These are phyloP conservation scores for Plasmodium relictum DNA, from an alignment of 169 alveolate genomes.

Conservation along the genomic window DNA sequence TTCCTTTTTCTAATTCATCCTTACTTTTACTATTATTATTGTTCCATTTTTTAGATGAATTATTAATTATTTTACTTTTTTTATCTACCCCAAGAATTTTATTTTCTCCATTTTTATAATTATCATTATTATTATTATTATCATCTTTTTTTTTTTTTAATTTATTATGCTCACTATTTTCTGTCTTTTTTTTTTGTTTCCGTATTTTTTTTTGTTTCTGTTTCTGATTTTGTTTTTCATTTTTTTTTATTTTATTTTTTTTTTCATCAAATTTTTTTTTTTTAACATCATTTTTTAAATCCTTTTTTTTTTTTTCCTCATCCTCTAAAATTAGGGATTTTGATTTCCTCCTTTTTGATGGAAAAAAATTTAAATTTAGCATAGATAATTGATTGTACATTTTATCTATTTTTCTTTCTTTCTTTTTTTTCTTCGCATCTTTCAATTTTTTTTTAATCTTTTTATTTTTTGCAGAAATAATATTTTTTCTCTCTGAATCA, in stretches of 20 bases:
- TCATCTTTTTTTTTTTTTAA: not conserved
- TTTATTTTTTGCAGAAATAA: constrained; percentile 5
- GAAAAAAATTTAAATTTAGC: constrained; percentile 22
- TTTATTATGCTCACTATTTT: not conserved
- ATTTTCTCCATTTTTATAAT: not conserved
- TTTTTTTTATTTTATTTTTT: no score
- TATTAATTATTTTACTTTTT: not conserved
- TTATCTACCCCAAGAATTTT: not conserved
- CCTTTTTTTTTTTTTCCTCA: not conserved
- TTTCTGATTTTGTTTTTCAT: not conserved
- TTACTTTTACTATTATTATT: not conserved
- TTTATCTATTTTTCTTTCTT: constrained; percentile 40
- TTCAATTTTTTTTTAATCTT: constrained; percentile 8
- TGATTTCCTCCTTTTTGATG: not conserved
- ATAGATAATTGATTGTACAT: constrained; percentile 48
- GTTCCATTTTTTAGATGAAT: not conserved
- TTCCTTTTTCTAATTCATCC: not conserved
- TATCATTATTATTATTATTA: not conserved
- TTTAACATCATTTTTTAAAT: not conserved
- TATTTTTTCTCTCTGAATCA: not conserved
- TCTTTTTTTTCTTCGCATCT: constrained; percentile 8
- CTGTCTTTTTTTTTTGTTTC: not conserved
- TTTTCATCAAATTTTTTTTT: not conserved
- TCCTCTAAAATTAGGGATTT: not conserved
- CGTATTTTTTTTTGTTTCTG: not conserved